Evolutionary conservation across 1,284 basidiomycete species (phyloP), one percentile per base, ranked within the genome.

Genomic region (Thecaphora frezii): DNA sequence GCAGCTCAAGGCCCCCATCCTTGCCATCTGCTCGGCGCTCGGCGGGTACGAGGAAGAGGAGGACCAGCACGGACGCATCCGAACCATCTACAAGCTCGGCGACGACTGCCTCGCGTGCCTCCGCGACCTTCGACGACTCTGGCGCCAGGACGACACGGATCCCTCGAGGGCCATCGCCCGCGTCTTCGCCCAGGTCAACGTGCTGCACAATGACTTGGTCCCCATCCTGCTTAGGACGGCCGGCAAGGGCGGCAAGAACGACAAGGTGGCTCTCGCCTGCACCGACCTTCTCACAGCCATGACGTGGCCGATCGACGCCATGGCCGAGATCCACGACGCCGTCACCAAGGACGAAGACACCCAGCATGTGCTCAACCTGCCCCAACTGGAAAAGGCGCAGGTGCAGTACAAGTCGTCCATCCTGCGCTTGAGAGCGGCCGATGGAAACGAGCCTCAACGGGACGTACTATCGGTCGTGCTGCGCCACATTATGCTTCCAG

Each of bases 201-300:
- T 76, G 25, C 60, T 79, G 25, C 67, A 74, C 45, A 69, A 69
- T 36, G 71, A 71, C 47, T 65, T 79, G n/a, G 55, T 79, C 3
- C 77, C 76, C 5, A 73, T 77, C 25, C 59, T 79, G 26, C 65
- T 79, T 16, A 68, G 75, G 43, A 66, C 66, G 16, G 77, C 70
- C 0, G 73, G 74, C 42, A 57, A 54, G 21, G 73, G 66, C 13
- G 68, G 67, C 25, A 42, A 65, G n/a, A 63, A 39, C 8, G 44
- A 55, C 52, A 71, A 74, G 33, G 75, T 77, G 47, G 76, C 77
- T 2, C 53, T 78, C 1, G 77, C 77, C 7, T 76, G 74, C 41
- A 71, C 69, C 25, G 77, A 79, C 43, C 57, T 79, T n/a, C 58
- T 79, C 44, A 79, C 74, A 8, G 71, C 76, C 1, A 56, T 79